phyloP scores from a whole-genome alignment of 495 filamentous ascomycete genomes.

The Daldinia childiae region DNA sequence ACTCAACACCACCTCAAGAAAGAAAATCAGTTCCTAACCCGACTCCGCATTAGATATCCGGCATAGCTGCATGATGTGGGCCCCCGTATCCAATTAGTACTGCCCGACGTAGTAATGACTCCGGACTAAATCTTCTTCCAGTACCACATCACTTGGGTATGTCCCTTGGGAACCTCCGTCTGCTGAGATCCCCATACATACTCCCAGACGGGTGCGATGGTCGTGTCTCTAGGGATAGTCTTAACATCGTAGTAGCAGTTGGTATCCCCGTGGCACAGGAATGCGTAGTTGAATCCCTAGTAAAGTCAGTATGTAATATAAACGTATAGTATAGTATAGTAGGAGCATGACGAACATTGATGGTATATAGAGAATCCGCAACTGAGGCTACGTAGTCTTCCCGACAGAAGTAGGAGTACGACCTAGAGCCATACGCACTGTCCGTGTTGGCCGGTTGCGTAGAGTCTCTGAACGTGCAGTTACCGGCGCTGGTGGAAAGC shows the following conservation, averaged over 20 bases:
- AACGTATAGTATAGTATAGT: not conserved
- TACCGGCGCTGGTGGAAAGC: slow-evolving; percentile 41
- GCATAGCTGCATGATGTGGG: not conserved
- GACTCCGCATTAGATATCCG: not conserved
- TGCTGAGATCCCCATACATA: slow-evolving; percentile 49
- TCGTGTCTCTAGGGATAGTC: slow-evolving; percentile 7
- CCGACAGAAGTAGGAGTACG: slow-evolving; percentile 44
- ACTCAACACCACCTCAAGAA: not conserved
- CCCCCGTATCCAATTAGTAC: not conserved
- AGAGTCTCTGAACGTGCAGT: slow-evolving; percentile 48
- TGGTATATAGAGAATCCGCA: slow-evolving; percentile 44
- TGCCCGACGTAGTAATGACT: not conserved
- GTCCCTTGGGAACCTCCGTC: slow-evolving; percentile 41
- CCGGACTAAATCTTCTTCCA: slow-evolving; percentile 37
- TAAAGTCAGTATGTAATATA: not conserved
- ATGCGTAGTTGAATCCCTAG: slow-evolving; percentile 45
- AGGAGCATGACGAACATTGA: slow-evolving; percentile 24
- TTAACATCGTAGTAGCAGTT: slow-evolving; percentile 50
- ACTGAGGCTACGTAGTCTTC: slow-evolving; percentile 1
- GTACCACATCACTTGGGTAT: slow-evolving; percentile 45
- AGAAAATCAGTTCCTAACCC: not conserved
- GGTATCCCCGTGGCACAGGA: slow-evolving; percentile 49
- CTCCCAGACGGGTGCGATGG: slow-evolving; percentile 44
- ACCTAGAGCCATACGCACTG: slow-evolving; percentile 44
- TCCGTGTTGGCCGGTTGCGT: slow-evolving; percentile 48